phyloP scores from a whole-genome alignment of 805 yeast species.

The Metschnikowia shivogae region DNA sequence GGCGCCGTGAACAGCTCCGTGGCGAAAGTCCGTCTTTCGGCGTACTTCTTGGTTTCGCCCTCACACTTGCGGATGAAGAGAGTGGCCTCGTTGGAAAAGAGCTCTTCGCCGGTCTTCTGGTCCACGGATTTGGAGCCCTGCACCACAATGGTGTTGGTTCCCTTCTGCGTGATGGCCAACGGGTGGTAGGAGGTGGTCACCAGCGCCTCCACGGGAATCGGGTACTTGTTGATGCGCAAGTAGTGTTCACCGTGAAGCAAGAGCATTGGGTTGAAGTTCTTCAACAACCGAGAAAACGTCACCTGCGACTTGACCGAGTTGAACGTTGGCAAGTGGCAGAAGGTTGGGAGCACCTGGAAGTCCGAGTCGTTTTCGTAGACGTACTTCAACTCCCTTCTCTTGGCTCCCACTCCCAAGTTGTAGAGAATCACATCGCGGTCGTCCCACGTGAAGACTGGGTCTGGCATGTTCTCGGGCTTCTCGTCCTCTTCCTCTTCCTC shows the following conservation, averaged over 20 bases:
- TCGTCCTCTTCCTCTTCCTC: conserved; percentile 38
- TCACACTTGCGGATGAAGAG: conserved; percentile 76
- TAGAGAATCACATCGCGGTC: conserved; percentile 75
- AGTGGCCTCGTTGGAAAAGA: conserved; percentile 80
- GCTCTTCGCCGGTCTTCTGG: conserved; percentile 57
- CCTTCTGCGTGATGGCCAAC: conserved; percentile 76
- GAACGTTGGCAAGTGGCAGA: conserved; percentile 87
- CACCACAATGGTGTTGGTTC: conserved; percentile 75
- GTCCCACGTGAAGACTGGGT: conserved; percentile 52
- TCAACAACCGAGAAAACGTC: conserved; percentile 58
- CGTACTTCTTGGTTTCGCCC: conserved; percentile 47
- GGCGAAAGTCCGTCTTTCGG: conserved; percentile 56
- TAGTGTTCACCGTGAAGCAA: conserved; percentile 95
- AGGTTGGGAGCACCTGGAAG: conserved; percentile 84
- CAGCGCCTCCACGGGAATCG: conserved; percentile 69
- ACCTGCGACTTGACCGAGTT: conserved; percentile 53
- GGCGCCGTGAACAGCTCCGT: conserved; percentile 62
- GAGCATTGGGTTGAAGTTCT: conserved; percentile 83
- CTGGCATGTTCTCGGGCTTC: conserved; percentile 32
- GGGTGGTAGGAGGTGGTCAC: conserved; percentile 62
- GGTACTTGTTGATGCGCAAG: conserved; percentile 68
- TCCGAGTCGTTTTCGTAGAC: conserved; percentile 71
- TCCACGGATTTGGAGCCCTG: conserved; percentile 72
- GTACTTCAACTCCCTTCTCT: conserved; percentile 68
- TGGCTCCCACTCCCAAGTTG: conserved; percentile 88